Base-by-base conservation (phyloP, 768 basidiomycete species). In the Rickenella mellea region DNA sequence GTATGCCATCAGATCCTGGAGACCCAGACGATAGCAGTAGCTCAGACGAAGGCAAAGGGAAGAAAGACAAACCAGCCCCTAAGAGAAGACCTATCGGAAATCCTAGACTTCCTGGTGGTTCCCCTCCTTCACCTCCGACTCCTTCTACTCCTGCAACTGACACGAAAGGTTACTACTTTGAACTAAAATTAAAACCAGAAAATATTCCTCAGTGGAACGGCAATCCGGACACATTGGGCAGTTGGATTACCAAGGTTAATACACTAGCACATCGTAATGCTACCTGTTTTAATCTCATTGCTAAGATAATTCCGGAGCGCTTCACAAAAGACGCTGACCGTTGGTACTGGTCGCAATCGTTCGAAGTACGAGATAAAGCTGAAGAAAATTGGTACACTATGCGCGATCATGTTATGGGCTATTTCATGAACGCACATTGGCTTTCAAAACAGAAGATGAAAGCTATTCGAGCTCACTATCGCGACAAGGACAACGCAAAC, bases 131-230 rank as follows among this genome's bases (percentile, higher is more conserved):
- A n/a, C n/a, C n/a, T n/a, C n/a, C n/a, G n/a, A n/a, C n/a, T n/a
- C n/a, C n/a, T n/a, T n/a, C n/a, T n/a, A n/a, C n/a, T n/a, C n/a
- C n/a, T n/a, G n/a, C n/a, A n/a, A n/a, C n/a, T n/a, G n/a, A n/a
- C n/a, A n/a, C n/a, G n/a, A n/a, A n/a, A n/a, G 44, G 54, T 33
- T 45, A 53, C 0, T 56, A 61, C 12, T 63, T 66, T 37, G 62
- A 64, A 40, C 33, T 42, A 14, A 62, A 63, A 32, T 39, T 64
- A 19, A 60, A 61, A 39, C 20, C 52, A 1, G 57, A 63, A 1
- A 44, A 33, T 8, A 52, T 65, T 8, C 61, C 61, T 6, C 49
- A 42, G 11, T 65, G 63, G 64, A 55, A 63, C 42, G 64, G 63
- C 0, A 50, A 64, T 35, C 43, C 49, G 0, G 52, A 59, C 17